These are phyloP conservation scores for Colletotrichum karsti DNA, from an alignment of 2,329 filamentous ascomycete genomes.

Conservation along the genomic window DNA sequence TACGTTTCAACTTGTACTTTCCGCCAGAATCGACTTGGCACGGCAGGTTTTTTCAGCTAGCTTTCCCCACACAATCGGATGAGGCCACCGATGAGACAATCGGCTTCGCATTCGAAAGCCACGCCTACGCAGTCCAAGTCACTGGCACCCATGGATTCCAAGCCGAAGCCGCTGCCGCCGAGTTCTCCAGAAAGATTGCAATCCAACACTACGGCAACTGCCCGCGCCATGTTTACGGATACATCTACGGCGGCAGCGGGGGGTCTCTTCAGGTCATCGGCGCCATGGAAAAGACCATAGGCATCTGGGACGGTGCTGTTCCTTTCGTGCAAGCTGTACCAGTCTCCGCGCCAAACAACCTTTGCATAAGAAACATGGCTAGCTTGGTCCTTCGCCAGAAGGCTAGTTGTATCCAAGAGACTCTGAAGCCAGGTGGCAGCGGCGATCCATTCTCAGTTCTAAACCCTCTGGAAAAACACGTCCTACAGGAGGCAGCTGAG, in stretches of 20 bases:
- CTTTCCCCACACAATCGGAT: slow-evolving; percentile 30
- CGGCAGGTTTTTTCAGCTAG: slow-evolving; percentile 32
- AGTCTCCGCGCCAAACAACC: slow-evolving; percentile 31
- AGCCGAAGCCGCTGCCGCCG: slow-evolving; percentile 33
- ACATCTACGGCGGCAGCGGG: slow-evolving; percentile 33
- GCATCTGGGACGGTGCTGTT: slow-evolving; percentile 34
- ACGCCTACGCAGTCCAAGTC: slow-evolving; percentile 31
- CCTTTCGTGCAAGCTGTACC: slow-evolving; percentile 31
- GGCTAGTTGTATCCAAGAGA: slow-evolving; percentile 6
- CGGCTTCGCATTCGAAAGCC: slow-evolving; percentile 30
- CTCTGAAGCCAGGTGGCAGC: slow-evolving; percentile 22
- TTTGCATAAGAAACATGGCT: slow-evolving; percentile 19
- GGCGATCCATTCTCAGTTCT: not conserved
- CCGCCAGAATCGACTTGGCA: slow-evolving; percentile 27
- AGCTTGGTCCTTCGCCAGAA: slow-evolving; percentile 11
- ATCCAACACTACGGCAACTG: slow-evolving; percentile 19
- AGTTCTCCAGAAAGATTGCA: slow-evolving; percentile 29
- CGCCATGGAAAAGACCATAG: slow-evolving; percentile 31
- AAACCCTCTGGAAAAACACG: not conserved
- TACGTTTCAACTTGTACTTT: slow-evolving; percentile 34
- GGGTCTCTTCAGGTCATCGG: slow-evolving; percentile 33
- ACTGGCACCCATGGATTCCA: slow-evolving; percentile 29
- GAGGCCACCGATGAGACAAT: slow-evolving; percentile 22
- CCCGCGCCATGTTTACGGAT: slow-evolving; percentile 29
- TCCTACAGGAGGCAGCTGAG: slow-evolving; percentile 12